Evolutionary conservation across 257 asterid genomes (phyloP).

Genomic region (Parsonsia alboflavescens): DNA sequence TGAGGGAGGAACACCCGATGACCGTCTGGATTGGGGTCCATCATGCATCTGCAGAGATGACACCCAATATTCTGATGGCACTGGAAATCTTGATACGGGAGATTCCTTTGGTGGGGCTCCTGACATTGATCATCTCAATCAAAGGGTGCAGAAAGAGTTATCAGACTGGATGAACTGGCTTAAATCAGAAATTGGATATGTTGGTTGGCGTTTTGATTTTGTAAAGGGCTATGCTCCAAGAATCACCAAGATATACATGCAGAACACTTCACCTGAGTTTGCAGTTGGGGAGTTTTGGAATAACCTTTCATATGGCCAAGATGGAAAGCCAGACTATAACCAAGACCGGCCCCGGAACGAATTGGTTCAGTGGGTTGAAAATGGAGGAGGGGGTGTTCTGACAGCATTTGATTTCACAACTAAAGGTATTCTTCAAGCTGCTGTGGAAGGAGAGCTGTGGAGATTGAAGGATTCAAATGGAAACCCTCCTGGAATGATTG

Average conservation of each 20-base stretch:
- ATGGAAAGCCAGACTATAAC: constrained; percentile 38
- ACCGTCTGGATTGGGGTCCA: constrained; percentile 89
- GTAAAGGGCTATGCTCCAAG: constrained; percentile 58
- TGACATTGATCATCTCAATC: constrained; percentile 71
- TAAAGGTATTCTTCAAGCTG: constrained; percentile 68
- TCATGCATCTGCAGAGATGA: constrained; percentile 59
- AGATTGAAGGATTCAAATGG: constrained; percentile 58
- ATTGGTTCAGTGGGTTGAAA: constrained; percentile 47
- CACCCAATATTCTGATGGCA: constrained; percentile 50
- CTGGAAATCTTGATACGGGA: constrained; percentile 71
- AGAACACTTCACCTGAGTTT: constrained; percentile 50
- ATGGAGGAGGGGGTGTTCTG: constrained; percentile 36
- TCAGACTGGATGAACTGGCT: constrained; percentile 95
- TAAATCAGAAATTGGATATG: constrained; percentile 61
- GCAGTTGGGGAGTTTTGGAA: constrained; percentile 82
- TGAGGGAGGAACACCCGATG: constrained; percentile 81
- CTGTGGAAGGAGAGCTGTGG: constrained; percentile 71
- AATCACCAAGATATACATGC: constrained; percentile 55
- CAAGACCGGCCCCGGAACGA: constrained; percentile 54
- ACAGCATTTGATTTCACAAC: constrained; percentile 82
- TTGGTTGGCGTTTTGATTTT: constrained; percentile 79
- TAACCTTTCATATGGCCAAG: constrained; percentile 25
- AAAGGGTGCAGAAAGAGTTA: constrained; percentile 55
- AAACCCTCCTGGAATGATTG: constrained; percentile 77
- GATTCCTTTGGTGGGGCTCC: constrained; percentile 41